Conservation (phyloP, 2,329 filamentous ascomycete species). For the Mollisia scopiformis region DNA sequence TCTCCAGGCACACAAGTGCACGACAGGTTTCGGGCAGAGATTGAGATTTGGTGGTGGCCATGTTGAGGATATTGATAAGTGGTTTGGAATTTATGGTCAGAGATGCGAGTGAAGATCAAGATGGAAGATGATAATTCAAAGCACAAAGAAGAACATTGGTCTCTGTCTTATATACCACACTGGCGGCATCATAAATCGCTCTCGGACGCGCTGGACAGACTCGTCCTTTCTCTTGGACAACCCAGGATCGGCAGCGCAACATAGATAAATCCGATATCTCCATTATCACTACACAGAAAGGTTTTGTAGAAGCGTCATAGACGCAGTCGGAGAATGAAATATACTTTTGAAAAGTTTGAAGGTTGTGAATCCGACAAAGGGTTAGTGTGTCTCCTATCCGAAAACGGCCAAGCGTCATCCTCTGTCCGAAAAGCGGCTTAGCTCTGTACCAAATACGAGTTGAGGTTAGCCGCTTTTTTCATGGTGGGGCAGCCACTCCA, state of each 20-base stretch:
- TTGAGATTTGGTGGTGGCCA: not conserved
- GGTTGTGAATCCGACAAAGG: not conserved
- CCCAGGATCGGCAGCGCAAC: no score
- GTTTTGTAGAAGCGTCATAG: not conserved
- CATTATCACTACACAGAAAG: not conserved
- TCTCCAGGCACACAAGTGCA: constrained; percentile 28
- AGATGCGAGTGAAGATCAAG: not conserved
- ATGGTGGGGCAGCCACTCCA: not conserved
- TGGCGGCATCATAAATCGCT: not conserved
- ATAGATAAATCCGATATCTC: not conserved
- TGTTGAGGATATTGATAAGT: not conserved
- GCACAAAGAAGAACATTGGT: no score
- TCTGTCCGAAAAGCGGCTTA: not conserved
- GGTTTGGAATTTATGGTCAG: not conserved
- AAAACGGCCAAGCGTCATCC: not conserved
- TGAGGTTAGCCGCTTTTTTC: not conserved
- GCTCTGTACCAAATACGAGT: not conserved
- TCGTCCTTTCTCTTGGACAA: not conserved
- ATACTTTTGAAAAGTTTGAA: not conserved
- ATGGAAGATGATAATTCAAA: no score
- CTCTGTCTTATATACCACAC: not conserved
- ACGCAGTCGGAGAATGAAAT: not conserved
- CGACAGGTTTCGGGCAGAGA: constrained; percentile 12
- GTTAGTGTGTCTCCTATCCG: not conserved
- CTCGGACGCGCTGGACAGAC: not conserved